Evolutionary conservation across 495 filamentous ascomycete genomes (phyloP).

Genomic region (Gamarada debralockiae): DNA sequence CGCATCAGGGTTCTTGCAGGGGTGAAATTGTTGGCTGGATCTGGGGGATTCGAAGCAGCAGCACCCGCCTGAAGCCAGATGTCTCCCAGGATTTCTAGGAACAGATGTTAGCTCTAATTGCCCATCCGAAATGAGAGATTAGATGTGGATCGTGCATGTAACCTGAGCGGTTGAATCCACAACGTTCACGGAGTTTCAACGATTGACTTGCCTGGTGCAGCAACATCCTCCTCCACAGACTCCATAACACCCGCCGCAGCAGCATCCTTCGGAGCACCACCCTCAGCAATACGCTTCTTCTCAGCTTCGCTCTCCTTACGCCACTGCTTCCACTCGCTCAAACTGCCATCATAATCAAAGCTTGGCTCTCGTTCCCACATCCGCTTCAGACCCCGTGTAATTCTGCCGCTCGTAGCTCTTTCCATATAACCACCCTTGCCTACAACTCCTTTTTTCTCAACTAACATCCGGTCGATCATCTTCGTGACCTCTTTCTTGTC

Average conservation of each 20-base stretch:
- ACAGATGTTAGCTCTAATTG: not conserved
- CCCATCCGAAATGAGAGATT: not conserved
- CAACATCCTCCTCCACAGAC: not conserved
- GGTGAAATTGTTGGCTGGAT: too few species aligned
- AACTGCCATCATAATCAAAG: constrained; percentile 6
- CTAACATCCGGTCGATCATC: constrained; percentile 7
- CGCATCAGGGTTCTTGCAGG: too few species aligned
- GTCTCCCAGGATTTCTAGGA: not conserved
- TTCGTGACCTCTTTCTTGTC: constrained; percentile 17
- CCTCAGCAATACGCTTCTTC: not conserved
- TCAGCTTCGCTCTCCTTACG: not conserved
- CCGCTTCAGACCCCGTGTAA: constrained; percentile 4
- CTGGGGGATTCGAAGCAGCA: too few species aligned
- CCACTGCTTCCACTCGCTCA: constrained; percentile 13
- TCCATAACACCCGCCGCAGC: not conserved
- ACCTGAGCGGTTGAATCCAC: not conserved
- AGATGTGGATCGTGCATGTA: too few species aligned
- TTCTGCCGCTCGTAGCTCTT: not conserved
- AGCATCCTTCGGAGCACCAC: not conserved
- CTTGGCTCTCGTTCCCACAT: constrained; percentile 1
- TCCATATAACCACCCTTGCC: constrained; percentile 10
- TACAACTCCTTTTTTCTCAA: constrained; percentile 6
- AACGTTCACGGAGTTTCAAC: not conserved
- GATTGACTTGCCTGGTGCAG: not conserved
- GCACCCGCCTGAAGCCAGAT: too few species aligned